phyloP scores from a whole-genome alignment of 768 basidiomycete genomes.

The Suillus americanus region DNA sequence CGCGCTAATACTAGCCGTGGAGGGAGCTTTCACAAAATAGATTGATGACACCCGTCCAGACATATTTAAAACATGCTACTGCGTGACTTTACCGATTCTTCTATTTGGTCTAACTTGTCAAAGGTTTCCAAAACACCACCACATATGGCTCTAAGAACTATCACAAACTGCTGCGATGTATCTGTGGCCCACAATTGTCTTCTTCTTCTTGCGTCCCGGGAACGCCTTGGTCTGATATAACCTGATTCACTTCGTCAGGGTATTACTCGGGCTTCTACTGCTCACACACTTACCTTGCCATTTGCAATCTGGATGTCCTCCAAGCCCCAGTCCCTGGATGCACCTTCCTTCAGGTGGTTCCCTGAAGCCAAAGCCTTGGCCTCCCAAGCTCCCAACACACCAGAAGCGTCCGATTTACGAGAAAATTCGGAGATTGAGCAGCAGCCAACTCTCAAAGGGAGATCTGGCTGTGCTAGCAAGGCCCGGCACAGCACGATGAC shows the following conservation, averaged over 20 bases:
- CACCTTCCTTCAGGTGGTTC: conserved; percentile 55
- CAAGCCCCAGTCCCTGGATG: conserved; percentile 78
- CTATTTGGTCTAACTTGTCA: background rate
- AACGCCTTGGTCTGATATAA: conserved; percentile 67
- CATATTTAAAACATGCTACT: background rate
- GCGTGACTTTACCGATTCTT: background rate
- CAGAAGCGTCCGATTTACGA: conserved; percentile 28
- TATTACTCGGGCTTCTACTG: background rate
- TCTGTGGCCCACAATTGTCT: conserved; percentile 55
- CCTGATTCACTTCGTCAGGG: conserved; percentile 38
- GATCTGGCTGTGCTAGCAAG: conserved; percentile 50
- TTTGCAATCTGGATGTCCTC: conserved; percentile 63
- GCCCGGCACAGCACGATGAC: conserved; percentile 62
- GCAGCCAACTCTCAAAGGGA: conserved; percentile 69
- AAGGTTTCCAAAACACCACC: background rate
- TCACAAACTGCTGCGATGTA: conserved; percentile 22
- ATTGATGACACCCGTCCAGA: background rate
- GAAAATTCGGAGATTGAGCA: conserved; percentile 66
- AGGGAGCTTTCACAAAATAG: conserved; percentile 1
- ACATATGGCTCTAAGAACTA: background rate
- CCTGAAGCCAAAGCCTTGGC: conserved; percentile 52
- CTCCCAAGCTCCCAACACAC: conserved; percentile 46
- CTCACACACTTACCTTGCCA: conserved; percentile 50
- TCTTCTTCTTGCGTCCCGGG: conserved; percentile 69
- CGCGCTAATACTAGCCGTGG: background rate